Base-by-base conservation (phyloP, 2,329 filamentous ascomycete species). In the Incumbomyces delicatus region DNA sequence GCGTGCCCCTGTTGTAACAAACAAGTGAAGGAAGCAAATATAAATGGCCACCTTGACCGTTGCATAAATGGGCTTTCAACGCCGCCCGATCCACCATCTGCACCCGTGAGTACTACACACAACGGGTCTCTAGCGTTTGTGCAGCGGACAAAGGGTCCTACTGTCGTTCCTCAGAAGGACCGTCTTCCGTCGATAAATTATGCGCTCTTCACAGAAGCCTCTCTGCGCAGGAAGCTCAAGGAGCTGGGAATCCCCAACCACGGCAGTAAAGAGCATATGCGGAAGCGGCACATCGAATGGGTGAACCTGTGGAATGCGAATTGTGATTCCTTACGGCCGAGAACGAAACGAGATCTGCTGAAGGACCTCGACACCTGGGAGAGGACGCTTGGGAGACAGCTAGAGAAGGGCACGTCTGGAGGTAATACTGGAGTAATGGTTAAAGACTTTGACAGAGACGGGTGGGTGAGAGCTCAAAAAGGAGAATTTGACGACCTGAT, bases 231-330 rank as follows among this genome's bases (percentile, higher is more conserved):
- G 60, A 96, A 95, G 65, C 69, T 98, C 35, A 63, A 71, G 14
- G 87, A 95, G 2, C 71, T 92, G 1, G 87, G 89, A 1, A 81
- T 96, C 47, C 82, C 87, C 0, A 76, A 73, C 8, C 72, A 69
- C 50, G 92, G 92, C 1, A 65, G 74, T 1, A 83, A 83, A 38
- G 69, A 74, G 38, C 71, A 89, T 1, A 71, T 96, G 45, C 83
- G 90, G 61, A 77, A 75, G 54, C 78, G 94, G 14, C 89, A 96
- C 59, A 86, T 78, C 18, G 92, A 98, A 64, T 98, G 89, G 89
- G 75, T 92, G 43, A 95, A 92, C 32, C 68, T 98, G 14, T 95
- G 87, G 84, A 98, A 98, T 63, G 86, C 94, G 10, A 98, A 98
- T 61, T 95, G 88, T 66, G 92, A 98, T 64, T 84, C 89, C 2